Evolutionary conservation across 2,329 filamentous ascomycete species (phyloP).

Genomic region (Sclerotinia glacialis): DNA sequence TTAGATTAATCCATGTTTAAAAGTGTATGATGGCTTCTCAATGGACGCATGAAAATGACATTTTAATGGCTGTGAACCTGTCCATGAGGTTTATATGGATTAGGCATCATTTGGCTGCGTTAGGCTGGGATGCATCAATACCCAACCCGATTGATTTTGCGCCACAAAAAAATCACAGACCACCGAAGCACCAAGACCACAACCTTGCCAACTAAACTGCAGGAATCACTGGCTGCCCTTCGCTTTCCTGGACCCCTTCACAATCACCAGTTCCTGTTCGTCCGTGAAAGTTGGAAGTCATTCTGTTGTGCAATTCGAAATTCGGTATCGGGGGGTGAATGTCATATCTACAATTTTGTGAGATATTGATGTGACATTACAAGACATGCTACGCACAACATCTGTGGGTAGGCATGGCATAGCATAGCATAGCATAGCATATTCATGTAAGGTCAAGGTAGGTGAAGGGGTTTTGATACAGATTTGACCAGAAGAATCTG

Average conservation of each 20-base stretch:
- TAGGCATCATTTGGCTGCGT: slow-evolving; percentile 19
- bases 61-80: slow-evolving; percentile 17
- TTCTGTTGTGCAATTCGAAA: slow-evolving; percentile 11
- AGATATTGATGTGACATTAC: slow-evolving; percentile 1
- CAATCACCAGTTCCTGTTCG: background rate
- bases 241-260: background rate
- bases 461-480: background rate
- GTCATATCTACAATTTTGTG: background rate
- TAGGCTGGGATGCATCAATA: slow-evolving; percentile 47
- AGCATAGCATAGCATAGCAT: slow-evolving; percentile 15
- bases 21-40: slow-evolving; percentile 25
- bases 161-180: slow-evolving; percentile 20
- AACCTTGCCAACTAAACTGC: slow-evolving; percentile 22
- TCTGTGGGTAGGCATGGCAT: slow-evolving; percentile 13
- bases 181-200: slow-evolving; percentile 11
- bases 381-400: slow-evolving; percentile 8
- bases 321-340: background rate
- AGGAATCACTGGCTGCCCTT: slow-evolving; percentile 33
- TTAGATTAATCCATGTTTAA: slow-evolving; percentile 20
- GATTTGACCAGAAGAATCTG: background rate
- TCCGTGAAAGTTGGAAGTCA: background rate
- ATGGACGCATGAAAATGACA: slow-evolving; percentile 11
- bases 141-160: slow-evolving; percentile 42
- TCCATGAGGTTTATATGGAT: slow-evolving; percentile 16
- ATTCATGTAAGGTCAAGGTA: slow-evolving; percentile 12